Base-by-base conservation (phyloP, 371 early-diverging fungal species). In the Globomyces sp. region DNA sequence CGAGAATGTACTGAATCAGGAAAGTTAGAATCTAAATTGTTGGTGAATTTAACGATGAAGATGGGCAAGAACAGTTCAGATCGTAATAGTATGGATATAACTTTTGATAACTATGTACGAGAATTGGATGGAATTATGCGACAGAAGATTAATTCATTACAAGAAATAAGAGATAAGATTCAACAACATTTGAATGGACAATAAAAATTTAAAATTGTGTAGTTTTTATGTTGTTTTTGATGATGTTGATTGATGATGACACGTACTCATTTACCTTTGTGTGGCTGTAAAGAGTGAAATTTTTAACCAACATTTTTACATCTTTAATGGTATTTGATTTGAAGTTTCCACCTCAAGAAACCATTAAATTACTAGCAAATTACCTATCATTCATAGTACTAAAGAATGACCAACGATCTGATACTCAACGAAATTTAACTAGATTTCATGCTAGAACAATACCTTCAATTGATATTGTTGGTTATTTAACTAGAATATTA, bases 371-470 rank as follows among this genome's bases (percentile, higher is more conserved):
- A 76, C 67, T 90, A 59, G 84, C 89, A 9, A 75, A 78, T 24
- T 70, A 85, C 37, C 66, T 90, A 24, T 83, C 80, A 59, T 80
- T 84, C 51, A 77, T 86, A 24, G 83, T 83, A 3, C 69, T 68
- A n/a, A 78, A 76, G 13, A 87, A 87, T 63, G 89, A 77, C 75
- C 68, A 39, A 46, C 69, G 74, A 37, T 69, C 63, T 37, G 36
- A n/a, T 2, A 6, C 49, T 13, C 49, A 37, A 8, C 52, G 34
- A 34, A 37, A 53, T 10, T 63, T 73, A 5, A 78, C 78, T n/a
- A 60, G 89, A 45, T 95, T 94, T 70, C 92, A 92, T 71, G 91
- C 96, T 24, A 86, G 92, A 52, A 88, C 91, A 6, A 85, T 94
- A 48, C 96, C 96, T 6, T 87, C 89, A 61, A 94, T 95, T 66